phyloP scores from a whole-genome alignment of 2,329 filamentous ascomycete genomes.

The Endothia cerciana region DNA sequence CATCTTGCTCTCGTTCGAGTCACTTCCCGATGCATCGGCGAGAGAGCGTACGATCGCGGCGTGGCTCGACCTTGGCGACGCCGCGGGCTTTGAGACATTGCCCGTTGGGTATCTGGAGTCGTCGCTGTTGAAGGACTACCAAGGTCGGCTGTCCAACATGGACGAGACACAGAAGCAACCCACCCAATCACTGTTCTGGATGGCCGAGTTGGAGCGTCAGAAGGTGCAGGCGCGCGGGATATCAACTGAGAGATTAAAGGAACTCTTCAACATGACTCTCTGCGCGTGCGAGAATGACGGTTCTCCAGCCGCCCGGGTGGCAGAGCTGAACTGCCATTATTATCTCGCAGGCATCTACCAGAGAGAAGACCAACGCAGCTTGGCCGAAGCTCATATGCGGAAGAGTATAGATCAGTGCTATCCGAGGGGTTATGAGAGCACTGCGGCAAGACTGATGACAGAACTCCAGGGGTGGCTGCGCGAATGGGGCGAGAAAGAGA shows the following conservation, averaged over 20 bases:
- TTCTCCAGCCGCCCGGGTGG: neutral
- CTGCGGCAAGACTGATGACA: slow-evolving; percentile 16
- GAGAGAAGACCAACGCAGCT: slow-evolving; percentile 7
- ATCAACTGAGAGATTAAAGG: slow-evolving; percentile 11
- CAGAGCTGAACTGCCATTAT: slow-evolving; percentile 23
- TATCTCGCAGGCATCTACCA: slow-evolving; percentile 19
- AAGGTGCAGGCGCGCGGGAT: slow-evolving; percentile 19
- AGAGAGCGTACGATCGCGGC: slow-evolving; percentile 18
- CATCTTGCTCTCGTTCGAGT: slow-evolving; percentile 24
- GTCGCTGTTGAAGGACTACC: slow-evolving; percentile 20
- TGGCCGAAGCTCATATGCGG: slow-evolving; percentile 17
- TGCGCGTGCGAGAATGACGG: neutral
- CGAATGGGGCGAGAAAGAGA: slow-evolving; percentile 25
- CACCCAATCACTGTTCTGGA: slow-evolving; percentile 19
- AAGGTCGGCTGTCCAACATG: neutral
- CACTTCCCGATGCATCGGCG: slow-evolving; percentile 2
- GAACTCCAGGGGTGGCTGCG: slow-evolving; percentile 21
- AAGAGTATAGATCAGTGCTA: slow-evolving; percentile 15
- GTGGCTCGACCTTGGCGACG: slow-evolving; percentile 28
- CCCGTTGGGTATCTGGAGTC: slow-evolving; percentile 19
- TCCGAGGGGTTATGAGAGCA: neutral
- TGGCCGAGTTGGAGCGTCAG: slow-evolving; percentile 28
- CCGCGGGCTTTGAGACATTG: slow-evolving; percentile 21
- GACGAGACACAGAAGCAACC: slow-evolving; percentile 5
- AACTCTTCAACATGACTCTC: slow-evolving; percentile 16